Conservation (phyloP, 108 stramenopile species). For the Seminavis robusta region DNA sequence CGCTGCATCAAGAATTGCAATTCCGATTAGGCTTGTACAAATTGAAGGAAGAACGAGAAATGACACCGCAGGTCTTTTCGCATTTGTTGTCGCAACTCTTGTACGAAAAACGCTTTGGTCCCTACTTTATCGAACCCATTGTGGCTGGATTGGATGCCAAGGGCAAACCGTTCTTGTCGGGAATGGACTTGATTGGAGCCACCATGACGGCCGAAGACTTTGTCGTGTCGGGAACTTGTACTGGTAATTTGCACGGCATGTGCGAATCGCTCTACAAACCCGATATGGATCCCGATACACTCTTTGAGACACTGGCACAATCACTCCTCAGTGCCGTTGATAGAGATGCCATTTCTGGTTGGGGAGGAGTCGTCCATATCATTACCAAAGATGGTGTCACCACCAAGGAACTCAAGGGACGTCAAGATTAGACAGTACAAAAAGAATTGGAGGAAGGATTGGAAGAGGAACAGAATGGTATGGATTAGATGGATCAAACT, state of each 20-base stretch:
- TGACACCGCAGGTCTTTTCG: constrained; percentile 91
- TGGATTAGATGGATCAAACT: too few species aligned
- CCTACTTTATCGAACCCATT: constrained; percentile 96
- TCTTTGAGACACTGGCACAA: constrained; percentile 97
- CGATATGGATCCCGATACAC: constrained; percentile 90
- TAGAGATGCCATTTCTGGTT: constrained; percentile 95
- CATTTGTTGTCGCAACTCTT: constrained; percentile 85
- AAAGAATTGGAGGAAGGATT: too few species aligned
- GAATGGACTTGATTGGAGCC: constrained; percentile 98
- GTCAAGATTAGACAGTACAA: constrained; percentile 91
- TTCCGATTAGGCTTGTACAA: constrained; percentile 93
- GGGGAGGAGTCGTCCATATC: constrained; percentile 99
- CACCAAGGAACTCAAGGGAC: constrained; percentile 86
- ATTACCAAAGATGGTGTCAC: constrained; percentile 87
- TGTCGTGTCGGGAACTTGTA: constrained; percentile 97
- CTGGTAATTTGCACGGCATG: constrained; percentile 97
- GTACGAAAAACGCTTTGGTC: constrained; percentile 98
- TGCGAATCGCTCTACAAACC: constrained; percentile 97
- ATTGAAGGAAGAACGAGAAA: constrained; percentile 93
- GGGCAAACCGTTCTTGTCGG: constrained; percentile 86
- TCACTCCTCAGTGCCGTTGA: constrained; percentile 95
- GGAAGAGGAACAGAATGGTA: too few species aligned
- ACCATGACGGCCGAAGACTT: constrained; percentile 89
- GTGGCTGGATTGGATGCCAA: constrained; percentile 93
- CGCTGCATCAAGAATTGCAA: constrained; percentile 76